Conservation (phyloP, 345 rosid genomes). For the Populus euphratica region DNA sequence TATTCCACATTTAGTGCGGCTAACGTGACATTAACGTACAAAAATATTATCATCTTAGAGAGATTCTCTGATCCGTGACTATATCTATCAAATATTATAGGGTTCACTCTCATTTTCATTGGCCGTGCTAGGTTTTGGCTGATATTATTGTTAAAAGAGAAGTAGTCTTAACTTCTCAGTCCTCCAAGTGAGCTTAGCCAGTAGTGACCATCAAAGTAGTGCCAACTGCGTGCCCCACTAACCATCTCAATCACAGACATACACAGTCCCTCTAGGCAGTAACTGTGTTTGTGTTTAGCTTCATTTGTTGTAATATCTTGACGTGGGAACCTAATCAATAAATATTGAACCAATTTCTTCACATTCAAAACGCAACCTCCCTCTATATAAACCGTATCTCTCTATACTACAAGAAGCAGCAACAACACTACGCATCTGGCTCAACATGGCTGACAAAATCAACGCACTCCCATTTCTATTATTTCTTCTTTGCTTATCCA, state of each 20-base stretch:
- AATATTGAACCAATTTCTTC: background rate
- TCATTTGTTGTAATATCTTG: background rate
- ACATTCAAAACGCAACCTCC: slow-evolving; percentile 11
- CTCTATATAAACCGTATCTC: slow-evolving; percentile 5
- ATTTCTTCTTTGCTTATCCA: slow-evolving; percentile 1
- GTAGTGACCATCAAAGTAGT: background rate
- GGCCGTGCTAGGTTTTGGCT: slow-evolving; percentile 13
- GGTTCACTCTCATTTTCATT: background rate
- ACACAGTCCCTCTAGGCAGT: background rate
- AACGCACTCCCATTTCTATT: background rate
- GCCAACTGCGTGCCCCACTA: slow-evolving; percentile 13
- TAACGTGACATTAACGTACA: background rate
- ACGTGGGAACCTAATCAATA: slow-evolving; percentile 23
- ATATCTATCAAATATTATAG: too few species aligned
- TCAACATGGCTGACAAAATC: slow-evolving; percentile 2
- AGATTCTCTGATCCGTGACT: slow-evolving; percentile 22
- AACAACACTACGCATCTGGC: background rate
- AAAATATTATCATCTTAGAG: background rate
- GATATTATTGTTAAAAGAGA: background rate
- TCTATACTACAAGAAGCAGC: background rate
- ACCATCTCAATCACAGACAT: background rate
- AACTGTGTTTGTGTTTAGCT: background rate
- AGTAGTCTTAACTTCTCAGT: background rate
- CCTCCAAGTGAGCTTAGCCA: background rate
- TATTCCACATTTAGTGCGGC: slow-evolving; percentile 5